These are phyloP conservation scores for Pestalotiopsis sp. DNA, from an alignment of 2,329 filamentous ascomycete genomes.

Conservation along the genomic window DNA sequence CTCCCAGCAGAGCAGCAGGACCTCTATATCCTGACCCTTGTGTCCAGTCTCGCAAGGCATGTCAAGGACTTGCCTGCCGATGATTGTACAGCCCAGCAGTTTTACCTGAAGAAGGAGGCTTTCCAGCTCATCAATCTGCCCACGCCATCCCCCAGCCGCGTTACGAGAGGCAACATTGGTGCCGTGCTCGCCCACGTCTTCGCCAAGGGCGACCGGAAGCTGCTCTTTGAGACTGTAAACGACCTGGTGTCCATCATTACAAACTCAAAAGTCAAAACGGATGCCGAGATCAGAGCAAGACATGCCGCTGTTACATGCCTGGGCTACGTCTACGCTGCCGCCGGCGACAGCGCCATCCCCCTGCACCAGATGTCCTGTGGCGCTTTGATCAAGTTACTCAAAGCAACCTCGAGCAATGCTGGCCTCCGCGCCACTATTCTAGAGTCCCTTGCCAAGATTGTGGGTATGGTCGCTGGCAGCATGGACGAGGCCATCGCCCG, in stretches of 20 bases:
- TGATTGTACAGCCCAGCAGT: constrained; percentile 84
- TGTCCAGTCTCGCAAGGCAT: constrained; percentile 80
- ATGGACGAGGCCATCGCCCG: constrained; percentile 84
- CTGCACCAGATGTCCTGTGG: constrained; percentile 75
- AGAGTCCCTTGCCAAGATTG: constrained; percentile 73
- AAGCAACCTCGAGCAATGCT: constrained; percentile 76
- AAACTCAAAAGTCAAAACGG: constrained; percentile 71
- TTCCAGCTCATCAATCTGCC: constrained; percentile 87
- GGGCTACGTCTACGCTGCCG: constrained; percentile 87
- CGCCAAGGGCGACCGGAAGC: constrained; percentile 81
- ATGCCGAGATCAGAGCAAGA: constrained; percentile 76
- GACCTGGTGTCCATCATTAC: constrained; percentile 77
- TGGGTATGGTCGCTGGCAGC: constrained; percentile 72
- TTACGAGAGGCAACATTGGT: constrained; percentile 87
- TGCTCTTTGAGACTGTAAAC: constrained; percentile 93
- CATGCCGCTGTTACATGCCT: constrained; percentile 87
- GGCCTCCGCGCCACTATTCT: constrained; percentile 82
- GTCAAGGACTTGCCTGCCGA: constrained; percentile 74
- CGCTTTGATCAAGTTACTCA: constrained; percentile 76
- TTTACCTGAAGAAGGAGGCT: constrained; percentile 90
- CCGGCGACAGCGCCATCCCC: constrained; percentile 89
- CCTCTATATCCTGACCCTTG: constrained; percentile 87
- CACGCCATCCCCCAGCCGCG: constrained; percentile 80
- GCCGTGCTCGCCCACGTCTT: constrained; percentile 83
- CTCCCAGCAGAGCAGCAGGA: constrained; percentile 95